Evolutionary conservation across 805 yeast species (phyloP).

Genomic region (Torulaspora quercuum): DNA sequence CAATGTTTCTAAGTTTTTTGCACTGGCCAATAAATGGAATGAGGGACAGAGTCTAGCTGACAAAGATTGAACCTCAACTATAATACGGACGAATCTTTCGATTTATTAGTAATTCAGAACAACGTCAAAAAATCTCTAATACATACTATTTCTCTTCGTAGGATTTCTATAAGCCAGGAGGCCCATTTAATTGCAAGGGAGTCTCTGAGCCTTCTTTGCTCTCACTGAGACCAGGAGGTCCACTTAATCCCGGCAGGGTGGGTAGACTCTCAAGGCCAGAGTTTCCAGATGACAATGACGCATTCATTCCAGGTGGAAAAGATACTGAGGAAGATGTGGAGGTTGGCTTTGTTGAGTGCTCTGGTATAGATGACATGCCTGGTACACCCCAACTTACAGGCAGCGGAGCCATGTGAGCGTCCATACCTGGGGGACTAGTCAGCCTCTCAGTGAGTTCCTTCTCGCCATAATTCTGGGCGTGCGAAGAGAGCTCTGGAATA

Average conservation of each 20-base stretch:
- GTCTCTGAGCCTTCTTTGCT: conserved; percentile 18
- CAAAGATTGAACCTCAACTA: background rate
- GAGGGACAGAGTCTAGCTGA: conserved; percentile 18
- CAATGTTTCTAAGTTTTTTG: conserved; percentile 38
- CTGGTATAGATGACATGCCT: conserved; percentile 12
- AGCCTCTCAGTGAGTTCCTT: background rate
- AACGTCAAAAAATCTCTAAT: conserved; percentile 8
- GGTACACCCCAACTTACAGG: conserved; percentile 9
- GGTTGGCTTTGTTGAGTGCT: conserved; percentile 1
- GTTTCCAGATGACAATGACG: conserved; percentile 1
- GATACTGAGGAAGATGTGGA: background rate
- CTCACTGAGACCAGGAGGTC: conserved; percentile 25
- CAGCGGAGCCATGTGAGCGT: conserved; percentile 1
- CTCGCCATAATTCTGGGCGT: background rate
- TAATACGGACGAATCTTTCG: conserved; percentile 1
- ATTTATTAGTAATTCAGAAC: conserved; percentile 10
- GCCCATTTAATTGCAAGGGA: conserved; percentile 31
- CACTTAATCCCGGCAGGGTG: conserved; percentile 31
- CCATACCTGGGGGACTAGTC: conserved; percentile 10
- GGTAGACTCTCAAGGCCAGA: conserved; percentile 9
- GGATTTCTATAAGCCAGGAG: conserved; percentile 30
- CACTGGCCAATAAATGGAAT: conserved; percentile 51
- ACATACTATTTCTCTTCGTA: conserved; percentile 15
- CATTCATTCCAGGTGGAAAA: conserved; percentile 10
- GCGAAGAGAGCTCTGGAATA: background rate